Evolutionary conservation across 2,329 filamentous ascomycete species (phyloP).

Genomic region (Colletotrichum plurivorum): DNA sequence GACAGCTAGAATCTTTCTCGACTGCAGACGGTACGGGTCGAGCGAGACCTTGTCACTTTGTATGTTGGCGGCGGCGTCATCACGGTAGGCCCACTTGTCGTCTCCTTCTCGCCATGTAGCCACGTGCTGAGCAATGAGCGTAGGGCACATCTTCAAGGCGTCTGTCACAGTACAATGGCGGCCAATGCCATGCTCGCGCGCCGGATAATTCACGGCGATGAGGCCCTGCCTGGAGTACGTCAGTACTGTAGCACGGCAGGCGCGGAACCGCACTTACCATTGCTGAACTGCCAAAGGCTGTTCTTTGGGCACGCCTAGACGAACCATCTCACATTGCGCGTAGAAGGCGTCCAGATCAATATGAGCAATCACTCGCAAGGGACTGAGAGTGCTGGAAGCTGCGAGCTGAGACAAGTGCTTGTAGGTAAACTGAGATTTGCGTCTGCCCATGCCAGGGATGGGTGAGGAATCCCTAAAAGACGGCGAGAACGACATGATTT

Average conservation of each 20-base stretch:
- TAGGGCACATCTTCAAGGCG: conserved; percentile 88
- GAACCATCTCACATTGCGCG: conserved; percentile 94
- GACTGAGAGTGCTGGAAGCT: conserved; percentile 78
- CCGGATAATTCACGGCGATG: conserved; percentile 97
- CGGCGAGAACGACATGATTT: conserved; percentile 40
- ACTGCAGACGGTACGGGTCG: conserved; percentile 91
- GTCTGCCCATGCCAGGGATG: conserved; percentile 18
- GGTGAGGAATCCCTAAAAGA: conserved; percentile 39
- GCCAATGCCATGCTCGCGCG: conserved; percentile 83
- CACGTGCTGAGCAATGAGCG: conserved; percentile 90
- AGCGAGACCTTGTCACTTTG: conserved; percentile 93
- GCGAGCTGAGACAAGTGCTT: conserved; percentile 85
- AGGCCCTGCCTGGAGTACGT: conserved; percentile 79
- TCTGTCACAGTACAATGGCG: conserved; percentile 85
- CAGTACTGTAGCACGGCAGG: conserved; percentile 2
- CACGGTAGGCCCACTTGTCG: conserved; percentile 90
- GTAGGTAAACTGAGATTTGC: conserved; percentile 83
- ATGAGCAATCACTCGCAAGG: conserved; percentile 89
- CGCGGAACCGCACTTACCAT: conserved; percentile 68
- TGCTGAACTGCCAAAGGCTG: conserved; percentile 93
- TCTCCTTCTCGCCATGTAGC: conserved; percentile 96
- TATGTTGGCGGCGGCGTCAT: conserved; percentile 84
- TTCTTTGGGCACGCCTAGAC: conserved; percentile 80
- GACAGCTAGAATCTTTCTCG: conserved; percentile 82
- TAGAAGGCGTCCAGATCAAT: conserved; percentile 99